Evolutionary conservation across 306 rosid genomes (phyloP).

Genomic region (Cucumis hystrix): DNA sequence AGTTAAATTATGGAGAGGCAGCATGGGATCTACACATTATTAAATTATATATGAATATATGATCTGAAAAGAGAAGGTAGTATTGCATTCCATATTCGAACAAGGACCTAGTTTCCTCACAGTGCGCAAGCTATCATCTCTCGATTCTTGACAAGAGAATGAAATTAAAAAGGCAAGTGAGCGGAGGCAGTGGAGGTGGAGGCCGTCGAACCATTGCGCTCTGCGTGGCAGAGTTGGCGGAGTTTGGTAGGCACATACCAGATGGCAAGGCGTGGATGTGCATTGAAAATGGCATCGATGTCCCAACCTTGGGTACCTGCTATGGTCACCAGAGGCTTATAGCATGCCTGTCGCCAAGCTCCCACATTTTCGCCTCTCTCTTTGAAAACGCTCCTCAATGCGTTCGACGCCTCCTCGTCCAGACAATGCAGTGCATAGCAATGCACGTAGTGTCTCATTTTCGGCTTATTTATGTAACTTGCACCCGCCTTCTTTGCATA

Average conservation of each 20-base stretch:
- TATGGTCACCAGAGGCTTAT: slow-evolving; percentile 57
- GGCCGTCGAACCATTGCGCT: slow-evolving; percentile 45
- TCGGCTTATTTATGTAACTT: slow-evolving; percentile 90
- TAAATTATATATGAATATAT: neutral
- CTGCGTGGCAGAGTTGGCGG: slow-evolving; percentile 85
- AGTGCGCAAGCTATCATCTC: too few relatives aligned
- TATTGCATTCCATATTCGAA: neutral
- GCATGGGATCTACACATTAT: too few relatives aligned
- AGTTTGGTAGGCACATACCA: slow-evolving; percentile 96
- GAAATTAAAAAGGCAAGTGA: slow-evolving; percentile 24
- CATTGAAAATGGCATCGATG: slow-evolving; percentile 75
- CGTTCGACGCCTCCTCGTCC: slow-evolving; percentile 62
- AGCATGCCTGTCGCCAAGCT: slow-evolving; percentile 84
- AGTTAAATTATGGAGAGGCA: neutral
- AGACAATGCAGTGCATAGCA: slow-evolving; percentile 87
- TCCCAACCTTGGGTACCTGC: slow-evolving; percentile 90
- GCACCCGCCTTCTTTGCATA: slow-evolving; percentile 85
- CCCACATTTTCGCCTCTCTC: slow-evolving; percentile 86
- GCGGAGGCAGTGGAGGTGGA: slow-evolving; percentile 37
- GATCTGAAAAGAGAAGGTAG: neutral
- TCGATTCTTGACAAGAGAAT: neutral
- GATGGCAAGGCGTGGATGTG: slow-evolving; percentile 67
- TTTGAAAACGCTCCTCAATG: slow-evolving; percentile 48
- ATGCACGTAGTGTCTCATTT: slow-evolving; percentile 96
- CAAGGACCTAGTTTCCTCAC: too few relatives aligned